Conservation (phyloP, 1,284 basidiomycete species). For the Rhizoctonia solani region DNA sequence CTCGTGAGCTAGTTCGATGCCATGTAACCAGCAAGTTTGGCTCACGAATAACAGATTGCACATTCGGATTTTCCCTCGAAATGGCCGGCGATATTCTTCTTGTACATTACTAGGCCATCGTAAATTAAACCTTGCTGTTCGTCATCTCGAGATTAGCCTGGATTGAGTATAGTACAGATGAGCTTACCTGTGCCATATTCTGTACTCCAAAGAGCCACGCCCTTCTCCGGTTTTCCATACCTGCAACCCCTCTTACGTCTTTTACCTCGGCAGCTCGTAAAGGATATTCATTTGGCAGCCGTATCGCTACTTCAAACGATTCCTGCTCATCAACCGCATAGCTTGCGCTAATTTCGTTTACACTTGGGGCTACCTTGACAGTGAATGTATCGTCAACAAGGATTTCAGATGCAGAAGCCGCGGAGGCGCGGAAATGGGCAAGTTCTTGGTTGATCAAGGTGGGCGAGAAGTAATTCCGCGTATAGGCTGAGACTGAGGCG, state of each 20-base stretch:
- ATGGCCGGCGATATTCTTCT: conserved; percentile 88
- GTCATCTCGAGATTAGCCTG: neutral
- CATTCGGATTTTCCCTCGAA: conserved; percentile 95
- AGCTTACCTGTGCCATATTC: conserved; percentile 80
- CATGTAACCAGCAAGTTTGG: conserved; percentile 36
- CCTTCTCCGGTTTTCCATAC: conserved; percentile 89
- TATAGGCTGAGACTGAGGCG: conserved; percentile 75
- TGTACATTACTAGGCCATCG: conserved; percentile 92
- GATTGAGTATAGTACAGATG: neutral
- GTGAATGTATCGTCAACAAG: conserved; percentile 81
- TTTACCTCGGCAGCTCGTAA: conserved; percentile 86
- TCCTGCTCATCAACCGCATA: conserved; percentile 95
- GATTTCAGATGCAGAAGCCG: conserved; percentile 62
- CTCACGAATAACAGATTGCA: conserved; percentile 91
- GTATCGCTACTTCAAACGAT: conserved; percentile 81
- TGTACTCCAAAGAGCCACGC: conserved; percentile 94
- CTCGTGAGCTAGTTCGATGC: neutral
- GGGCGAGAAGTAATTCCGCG: conserved; percentile 87
- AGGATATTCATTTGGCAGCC: conserved; percentile 90
- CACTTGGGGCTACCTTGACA: conserved; percentile 69
- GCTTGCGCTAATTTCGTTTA: conserved; percentile 76
- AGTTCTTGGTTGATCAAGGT: conserved; percentile 86
- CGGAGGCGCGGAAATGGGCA: conserved; percentile 61
- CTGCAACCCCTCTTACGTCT: conserved; percentile 84
- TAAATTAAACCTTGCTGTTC: conserved; percentile 85